Conservation (phyloP, 192 early-diverging fungal genomes). For the Paraglomus brasilianum region DNA sequence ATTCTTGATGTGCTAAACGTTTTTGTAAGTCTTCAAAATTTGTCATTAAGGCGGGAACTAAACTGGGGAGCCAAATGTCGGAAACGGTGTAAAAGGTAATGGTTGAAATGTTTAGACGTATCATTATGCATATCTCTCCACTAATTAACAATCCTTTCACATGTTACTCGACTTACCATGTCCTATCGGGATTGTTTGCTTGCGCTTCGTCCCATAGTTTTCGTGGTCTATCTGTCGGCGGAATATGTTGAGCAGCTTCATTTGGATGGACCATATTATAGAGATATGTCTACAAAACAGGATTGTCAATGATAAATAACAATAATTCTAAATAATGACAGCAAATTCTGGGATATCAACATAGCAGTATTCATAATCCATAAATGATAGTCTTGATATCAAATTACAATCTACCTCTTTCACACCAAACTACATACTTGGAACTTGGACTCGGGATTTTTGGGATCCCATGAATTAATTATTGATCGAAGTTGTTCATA, state of each 20-base stretch:
- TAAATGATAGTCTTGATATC: background rate
- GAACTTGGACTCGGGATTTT: conserved; percentile 75
- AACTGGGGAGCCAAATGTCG: conserved; percentile 42
- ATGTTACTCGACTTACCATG: conserved; percentile 52
- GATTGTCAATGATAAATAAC: background rate
- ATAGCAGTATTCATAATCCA: conserved; percentile 1
- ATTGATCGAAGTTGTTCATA: background rate
- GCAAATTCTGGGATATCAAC: background rate
- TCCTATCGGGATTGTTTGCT: conserved; percentile 82
- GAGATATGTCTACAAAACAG: conserved; percentile 81
- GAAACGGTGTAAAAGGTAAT: too few relatives aligned
- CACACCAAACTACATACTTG: conserved; percentile 46
- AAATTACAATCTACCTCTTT: background rate
- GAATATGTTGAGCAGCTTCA: conserved; percentile 78
- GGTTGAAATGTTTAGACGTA: background rate
- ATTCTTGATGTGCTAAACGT: conserved; percentile 75
- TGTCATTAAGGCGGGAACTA: conserved; percentile 88
- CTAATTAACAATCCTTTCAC: background rate
- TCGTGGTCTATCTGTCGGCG: conserved; percentile 66
- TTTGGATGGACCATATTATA: conserved; percentile 90
- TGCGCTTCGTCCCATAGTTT: conserved; percentile 81
- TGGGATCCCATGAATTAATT: conserved; percentile 71
- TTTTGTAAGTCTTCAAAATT: conserved; percentile 91
- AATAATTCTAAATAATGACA: background rate
- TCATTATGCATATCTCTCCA: background rate